These are phyloP conservation scores for Arthrobotrys megalospora DNA, from an alignment of 2,329 filamentous ascomycete species.

Conservation along the genomic window DNA sequence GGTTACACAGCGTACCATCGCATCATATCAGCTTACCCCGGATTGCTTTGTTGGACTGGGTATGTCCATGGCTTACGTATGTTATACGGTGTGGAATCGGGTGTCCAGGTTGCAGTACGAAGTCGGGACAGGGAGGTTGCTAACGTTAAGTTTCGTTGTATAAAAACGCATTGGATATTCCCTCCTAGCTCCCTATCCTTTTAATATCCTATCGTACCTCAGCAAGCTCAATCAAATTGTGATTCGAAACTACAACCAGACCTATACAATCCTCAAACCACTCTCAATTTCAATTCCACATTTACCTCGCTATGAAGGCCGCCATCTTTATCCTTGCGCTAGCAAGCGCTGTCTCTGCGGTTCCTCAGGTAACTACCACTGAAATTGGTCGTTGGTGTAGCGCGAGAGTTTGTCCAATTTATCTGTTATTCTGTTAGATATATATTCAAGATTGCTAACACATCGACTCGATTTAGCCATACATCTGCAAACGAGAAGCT, in stretches of 20 bases:
- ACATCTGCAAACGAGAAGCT: conserved; percentile 20
- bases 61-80: conserved; percentile 15
- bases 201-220: neutral
- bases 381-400: conserved; percentile 34
- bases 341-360: conserved; percentile 32
- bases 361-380: conserved; percentile 28
- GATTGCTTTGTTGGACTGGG: neutral
- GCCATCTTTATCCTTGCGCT: conserved; percentile 2
- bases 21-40: conserved; percentile 25
- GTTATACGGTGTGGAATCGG: neutral
- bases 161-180: conserved; percentile 1
- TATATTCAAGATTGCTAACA: neutral
- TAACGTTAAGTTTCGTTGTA: conserved; percentile 12
- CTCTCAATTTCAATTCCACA: neutral
- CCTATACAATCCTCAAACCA: too few relatives aligned
- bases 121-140: neutral
- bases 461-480: conserved; percentile 3
- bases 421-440: neutral
- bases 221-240: neutral
- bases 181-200: neutral
- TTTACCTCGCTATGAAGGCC: conserved; percentile 30
- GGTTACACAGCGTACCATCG: conserved; percentile 11
- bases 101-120: neutral
- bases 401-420: conserved; percentile 19
- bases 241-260: too few relatives aligned